phyloP scores from a whole-genome alignment of 2,329 filamentous ascomycete genomes.

The Davidsoniella virescens region DNA sequence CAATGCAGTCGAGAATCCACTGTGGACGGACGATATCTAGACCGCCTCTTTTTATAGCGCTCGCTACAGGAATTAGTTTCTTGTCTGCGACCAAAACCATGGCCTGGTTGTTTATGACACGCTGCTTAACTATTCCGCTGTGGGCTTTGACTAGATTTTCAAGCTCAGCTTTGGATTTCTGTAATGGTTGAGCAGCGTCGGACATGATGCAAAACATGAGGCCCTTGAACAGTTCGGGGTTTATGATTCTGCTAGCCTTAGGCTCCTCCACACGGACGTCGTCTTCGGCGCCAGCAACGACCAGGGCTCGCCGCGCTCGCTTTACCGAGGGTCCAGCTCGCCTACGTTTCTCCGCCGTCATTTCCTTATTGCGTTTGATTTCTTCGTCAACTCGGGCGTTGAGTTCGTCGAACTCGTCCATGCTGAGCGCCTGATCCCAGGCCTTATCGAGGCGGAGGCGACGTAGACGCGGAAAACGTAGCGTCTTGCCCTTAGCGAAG shows the following conservation, averaged over 20 bases:
- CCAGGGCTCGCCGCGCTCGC: constrained; percentile 50
- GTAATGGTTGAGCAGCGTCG: constrained; percentile 51
- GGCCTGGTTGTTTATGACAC: constrained; percentile 31
- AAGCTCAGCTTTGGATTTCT: constrained; percentile 62
- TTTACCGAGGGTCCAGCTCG: constrained; percentile 29
- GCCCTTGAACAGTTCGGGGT: constrained; percentile 53
- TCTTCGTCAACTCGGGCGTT: constrained; percentile 55
- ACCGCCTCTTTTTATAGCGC: constrained; percentile 55
- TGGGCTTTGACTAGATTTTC: constrained; percentile 70
- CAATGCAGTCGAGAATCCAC: constrained; percentile 75
- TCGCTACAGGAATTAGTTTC: constrained; percentile 65
- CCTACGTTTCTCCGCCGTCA: constrained; percentile 57
- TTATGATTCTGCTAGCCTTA: constrained; percentile 17
- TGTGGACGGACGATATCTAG: constrained; percentile 59
- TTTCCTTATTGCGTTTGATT: constrained; percentile 48
- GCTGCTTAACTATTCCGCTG: constrained; percentile 66
- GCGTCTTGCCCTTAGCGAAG: constrained; percentile 60
- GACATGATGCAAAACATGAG: constrained; percentile 73
- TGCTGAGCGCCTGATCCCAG: constrained; percentile 66
- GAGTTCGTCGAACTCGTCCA: constrained; percentile 61
- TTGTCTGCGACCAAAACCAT: constrained; percentile 70
- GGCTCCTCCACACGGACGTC: not conserved
- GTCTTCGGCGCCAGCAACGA: constrained; percentile 48
- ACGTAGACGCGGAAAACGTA: constrained; percentile 86
- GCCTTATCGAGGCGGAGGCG: constrained; percentile 63